Evolutionary conservation across 2,329 filamentous ascomycete genomes (phyloP).

Genomic region (Phoma sp.): DNA sequence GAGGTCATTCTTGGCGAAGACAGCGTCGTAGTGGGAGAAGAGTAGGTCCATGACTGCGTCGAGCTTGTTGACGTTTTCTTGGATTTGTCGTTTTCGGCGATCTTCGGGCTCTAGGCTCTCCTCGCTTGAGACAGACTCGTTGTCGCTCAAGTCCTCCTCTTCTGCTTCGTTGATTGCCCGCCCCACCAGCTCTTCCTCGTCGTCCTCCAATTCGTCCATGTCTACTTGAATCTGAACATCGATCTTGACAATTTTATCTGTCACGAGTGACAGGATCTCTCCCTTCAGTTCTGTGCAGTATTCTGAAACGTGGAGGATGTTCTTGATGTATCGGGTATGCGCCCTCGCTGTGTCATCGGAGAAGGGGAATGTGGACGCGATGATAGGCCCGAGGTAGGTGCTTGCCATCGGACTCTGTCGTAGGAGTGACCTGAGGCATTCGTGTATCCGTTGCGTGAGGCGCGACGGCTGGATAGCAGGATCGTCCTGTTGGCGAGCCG

Average conservation of each 20-base stretch:
- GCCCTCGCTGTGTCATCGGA: slow-evolving; percentile 76
- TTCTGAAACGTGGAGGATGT: slow-evolving; percentile 77
- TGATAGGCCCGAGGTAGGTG: slow-evolving; percentile 70
- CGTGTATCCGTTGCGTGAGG: slow-evolving; percentile 78
- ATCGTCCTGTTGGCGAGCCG: slow-evolving; percentile 62
- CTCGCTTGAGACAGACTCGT: slow-evolving; percentile 75
- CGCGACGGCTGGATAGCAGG: slow-evolving; percentile 66
- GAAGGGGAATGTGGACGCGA: slow-evolving; percentile 76
- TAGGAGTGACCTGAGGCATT: slow-evolving; percentile 76
- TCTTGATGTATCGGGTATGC: slow-evolving; percentile 89
- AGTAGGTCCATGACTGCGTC: slow-evolving; percentile 88
- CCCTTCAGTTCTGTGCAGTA: slow-evolving; percentile 81
- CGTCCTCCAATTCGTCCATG: slow-evolving; percentile 90
- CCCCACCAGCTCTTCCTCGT: slow-evolving; percentile 75
- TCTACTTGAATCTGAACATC: slow-evolving; percentile 96
- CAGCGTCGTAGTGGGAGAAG: slow-evolving; percentile 80
- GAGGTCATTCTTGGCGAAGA: slow-evolving; percentile 71
- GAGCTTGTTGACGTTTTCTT: slow-evolving; percentile 86
- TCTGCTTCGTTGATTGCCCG: slow-evolving; percentile 58
- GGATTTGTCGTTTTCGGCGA: slow-evolving; percentile 72
- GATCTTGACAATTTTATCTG: slow-evolving; percentile 87
- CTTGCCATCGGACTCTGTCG: slow-evolving; percentile 82
- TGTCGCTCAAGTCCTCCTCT: slow-evolving; percentile 67
- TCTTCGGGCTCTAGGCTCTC: slow-evolving; percentile 64
- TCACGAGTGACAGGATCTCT: slow-evolving; percentile 82